Percentiles rank a stretch among this genome's conserved stretches.
Evolutionary conservation across 495 filamentous ascomycete genomes (phyloP).

Genomic region (Penicillium bialowiezense): DNA sequence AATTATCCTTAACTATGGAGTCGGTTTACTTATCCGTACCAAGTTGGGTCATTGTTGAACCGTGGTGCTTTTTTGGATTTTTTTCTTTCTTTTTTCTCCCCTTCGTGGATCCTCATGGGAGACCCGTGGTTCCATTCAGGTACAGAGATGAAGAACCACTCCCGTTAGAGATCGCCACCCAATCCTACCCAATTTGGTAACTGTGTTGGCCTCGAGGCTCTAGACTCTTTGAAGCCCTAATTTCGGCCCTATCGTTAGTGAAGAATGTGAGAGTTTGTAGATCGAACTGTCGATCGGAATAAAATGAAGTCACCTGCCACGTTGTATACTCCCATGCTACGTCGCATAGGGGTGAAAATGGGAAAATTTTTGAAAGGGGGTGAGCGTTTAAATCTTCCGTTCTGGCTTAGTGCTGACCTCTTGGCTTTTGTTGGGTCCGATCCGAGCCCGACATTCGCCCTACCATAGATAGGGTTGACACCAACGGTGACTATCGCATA

Average conservation of each 20-base stretch:
- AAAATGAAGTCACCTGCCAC: background rate
- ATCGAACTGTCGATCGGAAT: background rate
- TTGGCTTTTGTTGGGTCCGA: background rate
- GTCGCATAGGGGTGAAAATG: too few species aligned
- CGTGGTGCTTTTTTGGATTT: too few species aligned
- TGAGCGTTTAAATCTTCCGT: too few species aligned
- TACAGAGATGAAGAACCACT: background rate
- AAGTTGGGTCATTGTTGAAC: too few species aligned
- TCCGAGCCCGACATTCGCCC: background rate
- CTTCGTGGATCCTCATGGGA: background rate
- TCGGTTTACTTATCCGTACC: too few species aligned
- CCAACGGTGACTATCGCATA: too few species aligned
- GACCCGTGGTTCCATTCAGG: slow-evolving; percentile 2
- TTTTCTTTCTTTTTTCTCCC: too few species aligned
- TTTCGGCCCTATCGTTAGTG: background rate
- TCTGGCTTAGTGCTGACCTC: background rate
- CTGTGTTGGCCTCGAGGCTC: background rate
- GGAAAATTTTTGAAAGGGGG: too few species aligned
- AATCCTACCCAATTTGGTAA: background rate
- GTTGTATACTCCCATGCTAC: background rate
- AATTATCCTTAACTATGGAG: background rate
- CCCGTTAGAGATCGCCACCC: background rate
- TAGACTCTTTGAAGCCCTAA: background rate
- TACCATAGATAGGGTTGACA: background rate
- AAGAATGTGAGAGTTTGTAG: background rate